Evolutionary conservation across 768 basidiomycete genomes (phyloP), one percentile per base, ranked within the genome.

Genomic region (Kwoniella mangroviensis): DNA sequence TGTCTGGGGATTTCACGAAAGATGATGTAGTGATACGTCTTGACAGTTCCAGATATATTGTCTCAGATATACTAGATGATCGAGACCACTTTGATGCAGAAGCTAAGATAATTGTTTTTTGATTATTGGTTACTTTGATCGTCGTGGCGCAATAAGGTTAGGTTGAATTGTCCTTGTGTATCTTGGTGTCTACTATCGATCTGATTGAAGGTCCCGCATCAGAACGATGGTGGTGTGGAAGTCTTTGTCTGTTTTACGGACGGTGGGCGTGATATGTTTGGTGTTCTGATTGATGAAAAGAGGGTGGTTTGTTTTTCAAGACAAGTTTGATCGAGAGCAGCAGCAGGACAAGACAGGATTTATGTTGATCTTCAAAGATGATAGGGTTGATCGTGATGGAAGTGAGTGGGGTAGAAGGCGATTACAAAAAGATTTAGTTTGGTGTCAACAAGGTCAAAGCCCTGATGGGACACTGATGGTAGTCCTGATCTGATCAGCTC

Each of bases 101-200:
- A 15, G 51, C 21, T 21, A 21, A 52, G 54, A 55, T 21, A 55
- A 24, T 12, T 55, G 24, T n/a, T 24, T 22, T 22, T 22, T 55
- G 54, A 55, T 55, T 13, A 26, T 24, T 57, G 21, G 15, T 26
- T 57, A 24, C 54, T 24, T 17, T 34, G 56, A 57, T 57, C 26
- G 56, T 57, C 56, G 56, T 40, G 56, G 56, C 56, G 56, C 15
- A 49, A 57, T 34, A 34, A 57, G 28, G 26, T 57, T 57, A 34
- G 56, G 19, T 34, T 57, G 56, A 19, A 57, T 26, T 57, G 26
- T 57, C 56, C 56, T 57, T 57, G 56, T 57, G 53, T 55, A 26
- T 55, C 22, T 21, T 22, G 53, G 53, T 49, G 4, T 49, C 45
- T 19, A 19, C 45, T 19, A 19, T 19, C 0, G 45, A 0, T 49